Percentiles rank a stretch among this genome's conserved stretches.
phyloP scores from a whole-genome alignment of 139 green algal species.

The Coccomyxa sp. region DNA sequence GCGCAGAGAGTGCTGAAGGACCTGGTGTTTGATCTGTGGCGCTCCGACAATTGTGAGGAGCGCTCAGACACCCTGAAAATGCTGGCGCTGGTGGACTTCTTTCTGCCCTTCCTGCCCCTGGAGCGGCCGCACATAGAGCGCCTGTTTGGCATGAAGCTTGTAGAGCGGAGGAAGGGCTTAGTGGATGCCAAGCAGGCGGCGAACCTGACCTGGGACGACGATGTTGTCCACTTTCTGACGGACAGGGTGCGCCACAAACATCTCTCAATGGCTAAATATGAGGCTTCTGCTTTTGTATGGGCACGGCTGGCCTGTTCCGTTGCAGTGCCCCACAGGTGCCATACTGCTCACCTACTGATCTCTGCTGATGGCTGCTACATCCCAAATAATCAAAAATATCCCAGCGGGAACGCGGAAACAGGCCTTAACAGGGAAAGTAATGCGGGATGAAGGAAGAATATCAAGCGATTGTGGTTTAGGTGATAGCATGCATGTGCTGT shows the following conservation, averaged over 20 bases:
- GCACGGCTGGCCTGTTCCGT: not conserved
- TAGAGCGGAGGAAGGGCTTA: conserved; percentile 16
- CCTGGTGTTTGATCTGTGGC: conserved; percentile 67
- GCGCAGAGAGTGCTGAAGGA: conserved; percentile 63
- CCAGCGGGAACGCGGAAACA: no score
- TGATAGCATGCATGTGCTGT: not conserved
- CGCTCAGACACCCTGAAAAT: conserved; percentile 66
- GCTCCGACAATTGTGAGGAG: conserved; percentile 50
- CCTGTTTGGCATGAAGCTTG: conserved; percentile 45
- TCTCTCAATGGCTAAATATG: not conserved
- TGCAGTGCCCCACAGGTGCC: not conserved
- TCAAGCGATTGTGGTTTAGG: no score
- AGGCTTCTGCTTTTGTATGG: not conserved
- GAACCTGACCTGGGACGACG: conserved; percentile 36
- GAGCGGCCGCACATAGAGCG: conserved; percentile 40
- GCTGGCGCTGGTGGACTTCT: conserved; percentile 64
- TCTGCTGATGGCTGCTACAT: not conserved
- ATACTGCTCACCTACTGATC: no score
- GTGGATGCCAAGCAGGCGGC: not conserved
- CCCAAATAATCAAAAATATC: not conserved
- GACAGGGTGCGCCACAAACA: conserved; percentile 25
- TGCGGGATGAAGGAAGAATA: no score
- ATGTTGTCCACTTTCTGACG: conserved; percentile 54
- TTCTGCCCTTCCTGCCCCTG: conserved; percentile 76
- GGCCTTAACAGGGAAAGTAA: no score